phyloP scores from a whole-genome alignment of 1,284 basidiomycete species.

The Quambalaria eucalypti region DNA sequence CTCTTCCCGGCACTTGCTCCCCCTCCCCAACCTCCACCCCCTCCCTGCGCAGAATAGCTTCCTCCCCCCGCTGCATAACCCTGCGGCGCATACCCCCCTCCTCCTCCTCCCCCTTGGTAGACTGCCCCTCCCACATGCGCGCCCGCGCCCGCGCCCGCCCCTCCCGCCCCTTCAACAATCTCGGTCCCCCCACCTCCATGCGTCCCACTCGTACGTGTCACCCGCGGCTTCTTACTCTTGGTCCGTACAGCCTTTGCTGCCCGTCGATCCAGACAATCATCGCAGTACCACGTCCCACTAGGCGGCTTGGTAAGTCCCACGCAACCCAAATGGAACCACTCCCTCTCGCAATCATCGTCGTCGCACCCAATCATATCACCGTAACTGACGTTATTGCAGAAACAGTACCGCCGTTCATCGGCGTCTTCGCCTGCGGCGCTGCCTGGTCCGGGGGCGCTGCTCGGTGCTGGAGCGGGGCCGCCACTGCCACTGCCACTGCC shows the following conservation, averaged over 20 bases:
- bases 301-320: conserved; percentile 59
- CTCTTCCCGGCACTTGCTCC: too few relatives aligned
- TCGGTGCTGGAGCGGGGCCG: too few relatives aligned
- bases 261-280: conserved; percentile 37
- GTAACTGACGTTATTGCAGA: conserved; percentile 75
- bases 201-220: background rate
- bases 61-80: too few relatives aligned
- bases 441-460: conserved; percentile 4
- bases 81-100: background rate
- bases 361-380: conserved; percentile 98
- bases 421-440: conserved; percentile 23
- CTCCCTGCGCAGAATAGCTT: too few relatives aligned
- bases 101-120: too few relatives aligned
- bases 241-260: background rate
- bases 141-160: too few relatives aligned
- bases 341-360: conserved; percentile 70
- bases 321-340: conserved; percentile 77
- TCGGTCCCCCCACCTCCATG: background rate
- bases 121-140: background rate
- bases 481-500: conserved; percentile 7
- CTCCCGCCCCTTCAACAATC: background rate
- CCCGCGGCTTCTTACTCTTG: background rate
- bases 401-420: conserved; percentile 69
- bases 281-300: conserved; percentile 65
- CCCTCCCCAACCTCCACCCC: too few relatives aligned